A percentile compares a stretch with the other conserved stretches of the same genome.
These are phyloP conservation scores for Fusarium sp. DNA, from an alignment of 2,329 filamentous ascomycete species.

Conservation along the genomic window DNA sequence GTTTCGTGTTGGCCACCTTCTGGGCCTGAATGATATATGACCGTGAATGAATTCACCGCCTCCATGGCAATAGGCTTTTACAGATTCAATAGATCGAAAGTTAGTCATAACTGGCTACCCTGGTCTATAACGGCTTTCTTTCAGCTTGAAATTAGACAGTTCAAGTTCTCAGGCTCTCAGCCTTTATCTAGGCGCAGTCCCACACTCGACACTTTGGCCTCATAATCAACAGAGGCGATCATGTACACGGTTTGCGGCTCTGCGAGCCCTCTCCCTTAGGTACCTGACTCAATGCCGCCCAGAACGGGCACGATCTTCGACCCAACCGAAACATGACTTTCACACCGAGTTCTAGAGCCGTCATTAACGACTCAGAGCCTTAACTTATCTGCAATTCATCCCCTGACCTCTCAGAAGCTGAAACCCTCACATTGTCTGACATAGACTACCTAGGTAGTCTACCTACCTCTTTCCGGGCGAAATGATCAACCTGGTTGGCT, in stretches of 20 bases:
- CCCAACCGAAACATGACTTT: conserved; percentile 10
- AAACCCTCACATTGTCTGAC: conserved; percentile 13
- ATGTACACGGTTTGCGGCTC: conserved; percentile 23
- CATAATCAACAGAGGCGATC: neutral
- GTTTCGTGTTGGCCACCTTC: conserved; percentile 6
- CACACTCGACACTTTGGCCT: neutral
- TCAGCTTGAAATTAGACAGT: neutral
- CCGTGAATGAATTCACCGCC: conserved; percentile 14
- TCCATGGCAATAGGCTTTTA: neutral
- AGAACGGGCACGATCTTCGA: conserved; percentile 26
- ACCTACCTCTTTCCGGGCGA: neutral
- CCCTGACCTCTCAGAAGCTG: neutral
- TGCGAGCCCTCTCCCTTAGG: conserved; percentile 7
- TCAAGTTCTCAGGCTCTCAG: neutral
- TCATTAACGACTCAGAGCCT: conserved; percentile 9
- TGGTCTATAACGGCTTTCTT: neutral
- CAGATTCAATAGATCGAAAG: neutral
- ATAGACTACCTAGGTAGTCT: neutral
- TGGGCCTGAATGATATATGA: conserved; percentile 4
- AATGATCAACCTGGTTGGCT: neutral
- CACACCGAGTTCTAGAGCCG: conserved; percentile 30
- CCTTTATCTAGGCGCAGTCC: neutral
- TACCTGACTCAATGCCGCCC: conserved; percentile 20
- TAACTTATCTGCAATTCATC: neutral
- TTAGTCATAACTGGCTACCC: neutral